These are phyloP conservation scores for Rhododendron kiyosumense DNA, from an alignment of 148 eudicot species.

Conservation along the genomic window DNA sequence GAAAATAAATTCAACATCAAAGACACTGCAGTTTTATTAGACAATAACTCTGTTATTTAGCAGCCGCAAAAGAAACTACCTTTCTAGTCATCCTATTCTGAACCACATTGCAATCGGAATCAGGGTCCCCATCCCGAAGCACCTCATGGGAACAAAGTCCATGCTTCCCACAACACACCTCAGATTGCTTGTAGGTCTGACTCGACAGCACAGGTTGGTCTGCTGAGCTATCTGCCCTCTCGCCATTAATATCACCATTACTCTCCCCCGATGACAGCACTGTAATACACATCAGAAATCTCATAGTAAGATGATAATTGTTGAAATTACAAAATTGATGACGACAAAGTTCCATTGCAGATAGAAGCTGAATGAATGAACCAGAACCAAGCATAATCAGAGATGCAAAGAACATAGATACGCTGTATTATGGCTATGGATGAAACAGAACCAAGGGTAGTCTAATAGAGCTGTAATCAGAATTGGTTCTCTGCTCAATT, in stretches of 20 bases:
- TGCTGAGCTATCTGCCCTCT: conserved; percentile 21
- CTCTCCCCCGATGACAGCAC: conserved; percentile 28
- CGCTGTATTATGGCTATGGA: neutral
- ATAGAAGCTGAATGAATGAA: neutral
- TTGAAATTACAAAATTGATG: neutral
- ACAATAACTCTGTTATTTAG: neutral
- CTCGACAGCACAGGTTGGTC: conserved; percentile 20
- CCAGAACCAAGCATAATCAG: neutral
- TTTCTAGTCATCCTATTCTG: conserved; percentile 48
- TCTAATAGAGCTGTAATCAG: neutral
- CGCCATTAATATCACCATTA: conserved; percentile 16
- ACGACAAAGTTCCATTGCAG: neutral
- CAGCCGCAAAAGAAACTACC: conserved; percentile 34
- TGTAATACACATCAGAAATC: conserved; percentile 17
- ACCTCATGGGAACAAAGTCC: conserved; percentile 88
- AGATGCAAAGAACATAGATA: neutral
- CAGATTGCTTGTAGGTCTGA: conserved; percentile 38
- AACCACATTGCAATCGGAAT: conserved; percentile 24
- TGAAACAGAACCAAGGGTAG: neutral
- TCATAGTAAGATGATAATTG: conserved; percentile 1
- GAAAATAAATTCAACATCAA: neutral
- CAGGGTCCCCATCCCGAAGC: conserved; percentile 58
- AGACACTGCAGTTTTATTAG: neutral
- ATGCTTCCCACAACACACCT: conserved; percentile 60
- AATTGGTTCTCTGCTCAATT: neutral